Evolutionary conservation across 1,284 basidiomycete species (phyloP).

Genomic region (Melampsora americana): DNA sequence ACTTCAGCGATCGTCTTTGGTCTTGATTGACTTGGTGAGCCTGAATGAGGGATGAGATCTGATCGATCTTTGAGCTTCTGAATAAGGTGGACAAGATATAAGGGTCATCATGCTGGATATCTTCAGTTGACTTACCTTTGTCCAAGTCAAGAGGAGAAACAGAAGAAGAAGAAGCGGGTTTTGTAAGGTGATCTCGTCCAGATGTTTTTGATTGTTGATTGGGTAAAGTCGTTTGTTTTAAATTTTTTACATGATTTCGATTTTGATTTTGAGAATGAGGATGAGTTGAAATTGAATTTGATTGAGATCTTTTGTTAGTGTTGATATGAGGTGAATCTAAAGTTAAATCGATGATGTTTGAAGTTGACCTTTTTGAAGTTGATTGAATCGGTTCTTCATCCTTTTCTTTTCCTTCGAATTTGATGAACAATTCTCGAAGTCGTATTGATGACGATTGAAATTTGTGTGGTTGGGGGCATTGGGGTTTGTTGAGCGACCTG

Average conservation of each 20-base stretch:
- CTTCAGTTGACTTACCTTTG: neutral
- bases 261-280: neutral
- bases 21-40: no score
- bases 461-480: no score
- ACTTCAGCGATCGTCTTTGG: no score
- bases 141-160: neutral
- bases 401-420: no score
- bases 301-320: neutral
- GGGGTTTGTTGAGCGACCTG: no score
- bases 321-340: neutral
- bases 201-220: neutral
- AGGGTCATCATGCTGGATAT: no score
- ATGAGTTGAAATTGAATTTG: neutral
- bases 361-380: neutral
- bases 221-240: neutral
- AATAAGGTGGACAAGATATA: no score
- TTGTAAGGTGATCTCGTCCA: neutral
- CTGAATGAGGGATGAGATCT: no score
- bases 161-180: neutral
- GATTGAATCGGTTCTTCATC: no score
- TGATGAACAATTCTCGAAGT: no score
- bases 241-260: neutral
- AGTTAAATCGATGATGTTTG: neutral
- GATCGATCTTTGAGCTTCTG: no score
- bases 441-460: no score